Evolutionary conservation across 2,329 filamentous ascomycete genomes (phyloP).

Genomic region (Fusarium sp.): DNA sequence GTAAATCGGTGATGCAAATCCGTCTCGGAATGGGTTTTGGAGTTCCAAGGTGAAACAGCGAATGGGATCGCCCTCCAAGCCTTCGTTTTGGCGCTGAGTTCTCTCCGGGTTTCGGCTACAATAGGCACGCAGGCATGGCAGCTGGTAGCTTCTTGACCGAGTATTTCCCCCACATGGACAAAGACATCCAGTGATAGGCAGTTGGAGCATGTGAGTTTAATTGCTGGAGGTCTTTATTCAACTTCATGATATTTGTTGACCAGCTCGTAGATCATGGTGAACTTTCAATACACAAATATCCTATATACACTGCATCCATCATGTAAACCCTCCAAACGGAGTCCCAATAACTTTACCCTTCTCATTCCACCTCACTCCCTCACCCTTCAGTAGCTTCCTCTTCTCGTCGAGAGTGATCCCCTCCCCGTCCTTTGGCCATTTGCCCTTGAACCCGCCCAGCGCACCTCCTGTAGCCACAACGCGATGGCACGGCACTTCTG

Average conservation of each 20-base stretch:
- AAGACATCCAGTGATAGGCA: slow-evolving; percentile 27
- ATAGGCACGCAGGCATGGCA: slow-evolving; percentile 13
- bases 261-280: not conserved
- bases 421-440: slow-evolving; percentile 72
- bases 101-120: slow-evolving; percentile 44
- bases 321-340: slow-evolving; percentile 55
- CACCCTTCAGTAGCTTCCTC: slow-evolving; percentile 69
- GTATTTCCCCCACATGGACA: slow-evolving; percentile 29
- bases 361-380: slow-evolving; percentile 74
- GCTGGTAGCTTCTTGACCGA: slow-evolving; percentile 32
- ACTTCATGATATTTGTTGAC: not conserved
- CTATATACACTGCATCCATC: slow-evolving; percentile 4
- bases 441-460: slow-evolving; percentile 79
- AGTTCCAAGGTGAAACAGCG: slow-evolving; percentile 36
- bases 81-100: not conserved
- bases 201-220: slow-evolving; percentile 3
- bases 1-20: slow-evolving; percentile 38
- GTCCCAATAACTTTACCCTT: slow-evolving; percentile 71
- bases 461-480: slow-evolving; percentile 80
- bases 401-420: slow-evolving; percentile 75
- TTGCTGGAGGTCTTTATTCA: not conserved
- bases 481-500: slow-evolving; percentile 84
- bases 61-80: slow-evolving; percentile 19
- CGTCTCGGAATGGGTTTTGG: slow-evolving; percentile 19
- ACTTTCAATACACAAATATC: not conserved